These are phyloP conservation scores for Cyanodermella asteris DNA, from an alignment of 2,329 filamentous ascomycete genomes.

Conservation along the genomic window DNA sequence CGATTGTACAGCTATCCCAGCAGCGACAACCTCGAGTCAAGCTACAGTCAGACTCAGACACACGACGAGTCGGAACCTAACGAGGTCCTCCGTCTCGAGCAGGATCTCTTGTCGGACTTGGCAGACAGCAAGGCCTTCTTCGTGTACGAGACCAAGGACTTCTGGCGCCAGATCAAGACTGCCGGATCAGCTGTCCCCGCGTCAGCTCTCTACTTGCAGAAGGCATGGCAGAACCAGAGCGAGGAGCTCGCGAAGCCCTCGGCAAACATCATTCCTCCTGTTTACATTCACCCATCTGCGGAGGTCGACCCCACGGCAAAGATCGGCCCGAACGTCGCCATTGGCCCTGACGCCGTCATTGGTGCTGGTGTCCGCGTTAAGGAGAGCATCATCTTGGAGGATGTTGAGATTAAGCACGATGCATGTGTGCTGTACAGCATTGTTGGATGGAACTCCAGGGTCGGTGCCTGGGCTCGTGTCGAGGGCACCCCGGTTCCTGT, in stretches of 20 bases:
- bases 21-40: conserved; percentile 70
- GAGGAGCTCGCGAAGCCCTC: conserved; percentile 65
- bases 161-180: conserved; percentile 99
- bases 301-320: conserved; percentile 86
- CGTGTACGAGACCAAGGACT: conserved; percentile 95
- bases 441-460: conserved; percentile 86
- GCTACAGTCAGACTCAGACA: conserved; percentile 42
- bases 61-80: conserved; percentile 56
- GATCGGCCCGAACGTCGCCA: conserved; percentile 87
- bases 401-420: conserved; percentile 89
- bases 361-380: conserved; percentile 81
- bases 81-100: conserved; percentile 81
- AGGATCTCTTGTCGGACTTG: conserved; percentile 87
- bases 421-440: conserved; percentile 90
- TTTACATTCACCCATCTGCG: conserved; percentile 86
- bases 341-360: conserved; percentile 69
- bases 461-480: conserved; percentile 94
- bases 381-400: conserved; percentile 88
- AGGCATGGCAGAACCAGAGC: conserved; percentile 67
- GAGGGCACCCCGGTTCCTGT: conserved; percentile 82
- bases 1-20: conserved; percentile 88
- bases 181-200: conserved; percentile 91
- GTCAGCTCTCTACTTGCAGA: conserved; percentile 87
- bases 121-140: conserved; percentile 97
- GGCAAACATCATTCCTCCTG: conserved; percentile 70